Base-by-base conservation (phyloP, 495 filamentous ascomycete genomes). In the Penicillium paradoxum region DNA sequence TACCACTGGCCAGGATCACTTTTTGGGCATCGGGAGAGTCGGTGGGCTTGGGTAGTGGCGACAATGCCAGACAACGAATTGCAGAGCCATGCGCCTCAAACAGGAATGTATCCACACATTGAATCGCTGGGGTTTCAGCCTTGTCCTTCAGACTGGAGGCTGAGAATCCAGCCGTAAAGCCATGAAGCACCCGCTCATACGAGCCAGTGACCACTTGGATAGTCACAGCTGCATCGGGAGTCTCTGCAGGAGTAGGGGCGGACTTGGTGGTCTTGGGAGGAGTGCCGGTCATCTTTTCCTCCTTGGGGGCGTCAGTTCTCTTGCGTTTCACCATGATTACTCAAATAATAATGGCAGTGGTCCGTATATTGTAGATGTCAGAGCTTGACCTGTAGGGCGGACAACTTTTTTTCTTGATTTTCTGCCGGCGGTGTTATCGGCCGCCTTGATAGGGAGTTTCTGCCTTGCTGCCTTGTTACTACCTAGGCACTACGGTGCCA, bases 151-250 rank as follows among this genome's bases (percentile, higher is more conserved):
- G 56, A 14, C 56, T 47, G 24, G 68, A 55, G 47, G 71, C 52
- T 2, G 78, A 75, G 46, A 96, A 74, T 0, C 82, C 81, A 6
- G 86, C 91, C 1, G 88, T 89, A 64, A 97, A 79, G 56, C 95
- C 95, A 70, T 99, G 93, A 37, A 99, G 79, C 37, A 92, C 83
- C 50, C 90, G 83, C 63, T 99, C 93, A 72, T 99, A 99, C 52
- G 91, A 96, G 15, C 93, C 93, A 18, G 90, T 88, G 44, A 97
- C 78, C 50, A 99, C 85, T 66, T 97, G 93, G 45, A 97, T 75
- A 0, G 83, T 88, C 41, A 81, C 54, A 33, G 76, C 65, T 33
- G 64, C 54, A 53, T 70, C 64, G 33, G 60, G 53, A 50, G 57
- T 49, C 57, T 67, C 52, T 39, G 62, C 49, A 4, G 62, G 43